Base-by-base conservation (phyloP, 768 basidiomycete species). In the Candolleomyces aberdarensis region DNA sequence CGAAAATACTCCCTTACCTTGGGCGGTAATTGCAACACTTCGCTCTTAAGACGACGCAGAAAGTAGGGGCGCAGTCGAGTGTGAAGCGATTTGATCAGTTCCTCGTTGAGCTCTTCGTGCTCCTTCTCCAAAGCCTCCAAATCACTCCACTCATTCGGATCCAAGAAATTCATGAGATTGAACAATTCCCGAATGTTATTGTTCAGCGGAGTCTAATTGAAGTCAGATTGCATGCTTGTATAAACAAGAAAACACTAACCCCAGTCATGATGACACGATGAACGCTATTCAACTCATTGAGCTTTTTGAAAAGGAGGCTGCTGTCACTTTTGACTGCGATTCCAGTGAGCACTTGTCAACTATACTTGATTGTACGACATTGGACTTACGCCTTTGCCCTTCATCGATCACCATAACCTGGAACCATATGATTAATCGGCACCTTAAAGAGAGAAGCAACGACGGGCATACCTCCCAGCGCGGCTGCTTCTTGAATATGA, bases 181-280 rank as follows among this genome's bases (percentile, higher is more conserved):
- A 98, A 96, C 26, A 99, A 75, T 74, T 99, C 97, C 51, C 93
- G 83, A 22, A 99, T 89, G 69, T 98, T 98, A 78, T 98, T 98
- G 74, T 98, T 98, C 60, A 98, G 73, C 0, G 96, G 96, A 0
- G 97, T 98, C 83, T 94, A 48, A 41, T 61, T 19, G 61, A 17
- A 66, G 64, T 66, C 26, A 53, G 46, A 20, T 46, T 58, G 8
- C 51, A 29, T 54, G 44, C 4, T 31, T n/a, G 17, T 19, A 55
- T 56, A 19, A 49, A 64, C 22, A 44, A 36, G 20, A 1, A n/a
- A 26, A 32, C 9, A 69, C 83, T 69, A 70, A 89, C 88, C 53
- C 94, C 93, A 49, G 96, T 96, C 86, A 96, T 89, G 55, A 96
- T 88, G 15, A 97, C 80, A 40, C 93, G 85, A 70, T 96, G 93